A percentile compares a stretch with the other conserved stretches of the same genome.
These are phyloP conservation scores for Thermochaetoides thermophila DNA, from an alignment of 495 filamentous ascomycete species.

Conservation along the genomic window DNA sequence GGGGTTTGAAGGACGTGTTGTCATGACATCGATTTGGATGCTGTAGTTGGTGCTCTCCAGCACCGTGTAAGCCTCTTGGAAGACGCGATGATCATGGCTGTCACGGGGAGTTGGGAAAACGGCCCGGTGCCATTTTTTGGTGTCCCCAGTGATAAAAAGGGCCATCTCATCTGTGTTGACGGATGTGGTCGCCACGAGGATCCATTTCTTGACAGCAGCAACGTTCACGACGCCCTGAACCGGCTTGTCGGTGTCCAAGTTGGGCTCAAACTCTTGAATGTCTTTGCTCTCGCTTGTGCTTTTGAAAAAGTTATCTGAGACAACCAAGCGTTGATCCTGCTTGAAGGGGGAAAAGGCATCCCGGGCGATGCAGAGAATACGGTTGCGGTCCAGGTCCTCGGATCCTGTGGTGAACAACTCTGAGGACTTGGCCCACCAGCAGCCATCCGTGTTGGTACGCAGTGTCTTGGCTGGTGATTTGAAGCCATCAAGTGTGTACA, in stretches of 20 bases:
- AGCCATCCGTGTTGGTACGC: constrained; percentile 48
- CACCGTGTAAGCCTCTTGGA: constrained; percentile 81
- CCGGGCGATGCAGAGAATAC: constrained; percentile 65
- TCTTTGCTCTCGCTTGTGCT: constrained; percentile 30
- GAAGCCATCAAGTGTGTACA: constrained; percentile 81
- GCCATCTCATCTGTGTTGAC: constrained; percentile 76
- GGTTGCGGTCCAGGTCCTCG: constrained; percentile 40
- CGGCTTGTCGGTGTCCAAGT: constrained; percentile 53
- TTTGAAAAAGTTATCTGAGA: constrained; percentile 67
- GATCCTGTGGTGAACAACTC: constrained; percentile 55
- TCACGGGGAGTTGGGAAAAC: constrained; percentile 45
- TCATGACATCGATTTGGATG: constrained; percentile 88
- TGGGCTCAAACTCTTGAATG: constrained; percentile 49
- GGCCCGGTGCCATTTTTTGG: constrained; percentile 77
- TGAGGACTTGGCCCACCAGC: constrained; percentile 69
- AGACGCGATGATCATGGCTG: constrained; percentile 49
- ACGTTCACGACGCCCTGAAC: constrained; percentile 63
- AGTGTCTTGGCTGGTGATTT: constrained; percentile 44
- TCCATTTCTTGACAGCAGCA: constrained; percentile 65
- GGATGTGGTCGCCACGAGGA: constrained; percentile 70
- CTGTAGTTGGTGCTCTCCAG: constrained; percentile 94
- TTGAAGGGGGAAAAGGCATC: constrained; percentile 43
- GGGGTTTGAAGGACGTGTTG: constrained; percentile 39
- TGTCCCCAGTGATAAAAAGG: constrained; percentile 66
- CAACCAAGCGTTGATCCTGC: constrained; percentile 56